Evolutionary conservation across 805 yeast species (phyloP).

Genomic region (Wickerhamomyces hampshirensis): DNA sequence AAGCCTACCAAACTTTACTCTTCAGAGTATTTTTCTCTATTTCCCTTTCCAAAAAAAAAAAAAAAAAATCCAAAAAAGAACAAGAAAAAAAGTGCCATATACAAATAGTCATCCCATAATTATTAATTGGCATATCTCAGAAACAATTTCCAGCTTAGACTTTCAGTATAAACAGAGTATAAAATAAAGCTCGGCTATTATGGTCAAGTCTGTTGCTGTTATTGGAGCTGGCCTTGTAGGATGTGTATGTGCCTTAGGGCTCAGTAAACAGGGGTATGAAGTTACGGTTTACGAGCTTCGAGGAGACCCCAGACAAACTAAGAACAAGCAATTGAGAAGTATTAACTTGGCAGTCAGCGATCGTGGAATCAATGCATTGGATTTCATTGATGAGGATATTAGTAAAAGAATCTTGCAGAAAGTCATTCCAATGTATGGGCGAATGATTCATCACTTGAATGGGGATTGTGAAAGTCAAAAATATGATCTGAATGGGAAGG

Average conservation of each 20-base stretch:
- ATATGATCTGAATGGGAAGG: constrained; percentile 70
- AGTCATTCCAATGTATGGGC: constrained; percentile 80
- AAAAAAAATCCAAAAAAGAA: too few relatives aligned
- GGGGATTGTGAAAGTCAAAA: constrained; percentile 65
- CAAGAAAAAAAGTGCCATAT: too few relatives aligned
- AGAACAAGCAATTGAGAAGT: constrained; percentile 48
- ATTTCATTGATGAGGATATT: constrained; percentile 54
- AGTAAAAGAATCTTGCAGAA: constrained; percentile 49
- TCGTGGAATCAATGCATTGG: constrained; percentile 72
- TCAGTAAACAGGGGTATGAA: constrained; percentile 62
- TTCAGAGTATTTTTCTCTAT: too few relatives aligned
- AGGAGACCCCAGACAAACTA: constrained; percentile 50
- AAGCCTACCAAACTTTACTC: too few relatives aligned
- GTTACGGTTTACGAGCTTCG: constrained; percentile 74
- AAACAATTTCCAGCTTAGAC: too few relatives aligned
- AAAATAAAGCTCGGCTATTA: too few relatives aligned
- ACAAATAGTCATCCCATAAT: too few relatives aligned
- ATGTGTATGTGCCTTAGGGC: constrained; percentile 75
- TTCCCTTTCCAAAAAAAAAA: too few relatives aligned
- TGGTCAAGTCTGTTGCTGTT: constrained; percentile 40
- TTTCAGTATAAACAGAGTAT: too few relatives aligned
- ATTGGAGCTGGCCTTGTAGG: constrained; percentile 94
- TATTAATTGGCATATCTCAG: too few relatives aligned
- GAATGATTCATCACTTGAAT: constrained; percentile 75
- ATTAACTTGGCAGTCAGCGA: constrained; percentile 87